Evolutionary conservation across 2,329 filamentous ascomycete species (phyloP).

Genomic region (Paraconiothyrium brasiliense): DNA sequence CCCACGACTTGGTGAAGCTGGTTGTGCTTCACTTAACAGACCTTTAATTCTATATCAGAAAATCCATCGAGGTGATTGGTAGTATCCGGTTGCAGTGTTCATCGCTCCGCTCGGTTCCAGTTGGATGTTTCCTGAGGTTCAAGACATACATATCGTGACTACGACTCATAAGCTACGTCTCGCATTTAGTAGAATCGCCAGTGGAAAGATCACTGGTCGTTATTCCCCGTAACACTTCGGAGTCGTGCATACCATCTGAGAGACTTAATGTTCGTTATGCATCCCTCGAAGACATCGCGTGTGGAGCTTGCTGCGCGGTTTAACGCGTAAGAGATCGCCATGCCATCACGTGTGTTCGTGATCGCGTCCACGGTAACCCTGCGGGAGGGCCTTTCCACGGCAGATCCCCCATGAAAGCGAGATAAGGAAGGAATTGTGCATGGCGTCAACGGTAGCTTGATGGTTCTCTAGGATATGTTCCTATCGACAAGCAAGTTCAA

Average conservation of each 20-base stretch:
- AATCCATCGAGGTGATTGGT: conserved; percentile 30
- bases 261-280: neutral
- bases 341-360: conserved; percentile 28
- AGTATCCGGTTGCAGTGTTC: conserved; percentile 36
- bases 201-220: neutral
- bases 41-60: conserved; percentile 31
- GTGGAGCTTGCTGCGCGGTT: conserved; percentile 3
- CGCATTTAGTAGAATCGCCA: neutral
- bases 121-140: conserved; percentile 10
- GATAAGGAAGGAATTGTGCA: conserved; percentile 43
- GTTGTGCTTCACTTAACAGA: conserved; percentile 31
- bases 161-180: conserved; percentile 17
- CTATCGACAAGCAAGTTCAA: conserved; percentile 27
- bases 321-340: conserved; percentile 18
- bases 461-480: conserved; percentile 25
- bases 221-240: neutral
- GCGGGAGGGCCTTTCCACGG: conserved; percentile 7
- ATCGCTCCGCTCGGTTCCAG: conserved; percentile 20
- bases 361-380: conserved; percentile 20
- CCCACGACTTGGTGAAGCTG: conserved; percentile 25
- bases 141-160: neutral
- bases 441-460: conserved; percentile 39
- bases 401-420: conserved; percentile 25
- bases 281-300: conserved; percentile 2
- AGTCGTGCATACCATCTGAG: neutral